Conservation (phyloP, 768 basidiomycete genomes). For the Phlegmacium glaucopus region DNA sequence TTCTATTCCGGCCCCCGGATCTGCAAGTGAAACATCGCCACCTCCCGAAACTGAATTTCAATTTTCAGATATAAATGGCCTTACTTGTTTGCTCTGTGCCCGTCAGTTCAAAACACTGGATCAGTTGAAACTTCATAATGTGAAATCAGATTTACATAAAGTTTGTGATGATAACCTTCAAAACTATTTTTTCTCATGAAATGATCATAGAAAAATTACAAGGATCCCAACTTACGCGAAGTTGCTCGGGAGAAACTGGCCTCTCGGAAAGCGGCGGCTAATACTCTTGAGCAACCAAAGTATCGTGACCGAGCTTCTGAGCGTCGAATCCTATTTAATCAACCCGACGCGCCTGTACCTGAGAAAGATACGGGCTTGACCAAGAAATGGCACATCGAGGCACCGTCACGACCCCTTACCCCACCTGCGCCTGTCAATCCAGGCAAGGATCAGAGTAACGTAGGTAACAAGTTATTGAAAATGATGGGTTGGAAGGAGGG, state of each 20-base stretch:
- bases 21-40: slow-evolving; percentile 29
- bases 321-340: slow-evolving; percentile 86
- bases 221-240: slow-evolving; percentile 69
- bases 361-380: slow-evolving; percentile 34
- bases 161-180: slow-evolving; percentile 34
- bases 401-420: slow-evolving; percentile 59
- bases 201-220: slow-evolving; percentile 74
- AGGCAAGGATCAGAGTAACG: slow-evolving; percentile 78
- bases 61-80: slow-evolving; percentile 69
- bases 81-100: slow-evolving; percentile 88
- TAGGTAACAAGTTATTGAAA: slow-evolving; percentile 89
- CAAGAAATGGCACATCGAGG: slow-evolving; percentile 46
- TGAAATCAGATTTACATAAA: slow-evolving; percentile 96
- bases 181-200: slow-evolving; percentile 17
- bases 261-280: slow-evolving; percentile 32
- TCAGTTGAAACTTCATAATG: slow-evolving; percentile 85
- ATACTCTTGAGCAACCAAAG: slow-evolving; percentile 56
- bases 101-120: slow-evolving; percentile 90
- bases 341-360: slow-evolving; percentile 79
- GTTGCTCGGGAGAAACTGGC: slow-evolving; percentile 68
- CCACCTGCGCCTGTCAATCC: slow-evolving; percentile 59
- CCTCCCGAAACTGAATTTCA: slow-evolving; percentile 67
- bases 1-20: not conserved
- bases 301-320: slow-evolving; percentile 96
- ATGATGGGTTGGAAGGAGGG: slow-evolving; percentile 99